Evolutionary conservation across 805 yeast species (phyloP).

Genomic region (Yarrowia osloensis): DNA sequence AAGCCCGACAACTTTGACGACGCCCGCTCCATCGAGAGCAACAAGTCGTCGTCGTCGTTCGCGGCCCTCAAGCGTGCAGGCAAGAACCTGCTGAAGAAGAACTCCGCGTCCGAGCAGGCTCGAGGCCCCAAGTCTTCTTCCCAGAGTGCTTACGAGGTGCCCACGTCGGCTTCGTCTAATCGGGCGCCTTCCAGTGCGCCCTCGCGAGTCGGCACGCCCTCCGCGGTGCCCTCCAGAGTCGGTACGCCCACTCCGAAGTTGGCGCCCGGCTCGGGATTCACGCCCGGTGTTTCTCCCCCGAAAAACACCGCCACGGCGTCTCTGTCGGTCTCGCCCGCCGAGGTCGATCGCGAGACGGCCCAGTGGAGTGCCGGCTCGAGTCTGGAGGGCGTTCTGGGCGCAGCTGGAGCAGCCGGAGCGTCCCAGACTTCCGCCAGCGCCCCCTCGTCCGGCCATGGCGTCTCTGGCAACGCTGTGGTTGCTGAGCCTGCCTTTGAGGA

Average conservation of each 20-base stretch:
- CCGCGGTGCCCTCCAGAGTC: neutral
- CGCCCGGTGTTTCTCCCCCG: constrained; percentile 2
- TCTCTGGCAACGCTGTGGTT: neutral
- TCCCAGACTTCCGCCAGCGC: neutral
- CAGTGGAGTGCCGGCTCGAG: constrained; percentile 10
- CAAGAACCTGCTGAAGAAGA: constrained; percentile 16
- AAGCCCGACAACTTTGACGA: constrained; percentile 25
- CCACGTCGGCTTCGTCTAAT: neutral
- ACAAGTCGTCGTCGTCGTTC: constrained; percentile 3
- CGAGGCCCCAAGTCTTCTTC: constrained; percentile 6
- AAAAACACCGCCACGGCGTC: constrained; percentile 28
- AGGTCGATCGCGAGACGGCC: neutral
- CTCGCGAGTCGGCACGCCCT: neutral
- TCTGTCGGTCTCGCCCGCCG: constrained; percentile 21
- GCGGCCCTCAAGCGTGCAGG: constrained; percentile 22
- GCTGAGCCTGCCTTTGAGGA: neutral
- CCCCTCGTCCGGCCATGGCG: neutral
- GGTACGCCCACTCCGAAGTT: neutral
- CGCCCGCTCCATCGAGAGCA: neutral
- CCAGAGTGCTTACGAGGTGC: constrained; percentile 5
- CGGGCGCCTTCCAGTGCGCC: neutral
- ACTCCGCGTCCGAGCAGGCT: constrained; percentile 1
- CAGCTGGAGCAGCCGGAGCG: neutral
- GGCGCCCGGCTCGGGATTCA: neutral
- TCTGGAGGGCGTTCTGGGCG: constrained; percentile 10